A percentile compares a stretch with the other conserved stretches of the same genome.
phyloP scores from a whole-genome alignment of 139 green algal species.

The Picochlorum sp. region DNA sequence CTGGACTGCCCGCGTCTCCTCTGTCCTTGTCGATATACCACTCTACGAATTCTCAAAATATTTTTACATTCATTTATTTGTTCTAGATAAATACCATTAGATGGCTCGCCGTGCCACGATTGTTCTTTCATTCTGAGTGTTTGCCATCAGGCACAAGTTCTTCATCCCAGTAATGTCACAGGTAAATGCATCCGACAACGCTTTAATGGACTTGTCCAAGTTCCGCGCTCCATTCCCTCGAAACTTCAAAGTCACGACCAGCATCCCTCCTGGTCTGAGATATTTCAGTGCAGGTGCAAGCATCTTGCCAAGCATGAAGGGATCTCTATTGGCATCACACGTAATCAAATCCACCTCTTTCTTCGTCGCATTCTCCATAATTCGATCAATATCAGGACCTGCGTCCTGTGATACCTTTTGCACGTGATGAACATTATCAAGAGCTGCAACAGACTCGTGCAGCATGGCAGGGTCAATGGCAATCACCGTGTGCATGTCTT shows the following conservation, averaged over 20 bases:
- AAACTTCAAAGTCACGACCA: conserved; percentile 12
- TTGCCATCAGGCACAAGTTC: conserved; percentile 1
- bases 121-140: conserved; percentile 12
- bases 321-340: conserved; percentile 9
- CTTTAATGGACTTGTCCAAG: background rate
- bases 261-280: background rate
- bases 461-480: conserved; percentile 17
- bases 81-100: no score
- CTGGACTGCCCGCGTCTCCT: no score
- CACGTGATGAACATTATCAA: conserved; percentile 12
- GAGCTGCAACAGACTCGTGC: background rate
- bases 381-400: background rate
- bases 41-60: no score
- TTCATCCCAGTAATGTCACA: background rate
- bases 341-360: conserved; percentile 4
- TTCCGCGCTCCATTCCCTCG: conserved; percentile 1
- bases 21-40: no score
- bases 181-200: background rate
- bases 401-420: background rate
- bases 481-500: conserved; percentile 7
- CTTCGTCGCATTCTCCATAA: background rate
- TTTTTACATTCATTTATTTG: no score
- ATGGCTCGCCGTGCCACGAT: background rate
- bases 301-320: background rate
- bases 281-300: background rate